Percentiles rank a stretch among this genome's conserved stretches.
phyloP scores from a whole-genome alignment of 2,329 filamentous ascomycete species.

The Colletotrichum tamarilloi region DNA sequence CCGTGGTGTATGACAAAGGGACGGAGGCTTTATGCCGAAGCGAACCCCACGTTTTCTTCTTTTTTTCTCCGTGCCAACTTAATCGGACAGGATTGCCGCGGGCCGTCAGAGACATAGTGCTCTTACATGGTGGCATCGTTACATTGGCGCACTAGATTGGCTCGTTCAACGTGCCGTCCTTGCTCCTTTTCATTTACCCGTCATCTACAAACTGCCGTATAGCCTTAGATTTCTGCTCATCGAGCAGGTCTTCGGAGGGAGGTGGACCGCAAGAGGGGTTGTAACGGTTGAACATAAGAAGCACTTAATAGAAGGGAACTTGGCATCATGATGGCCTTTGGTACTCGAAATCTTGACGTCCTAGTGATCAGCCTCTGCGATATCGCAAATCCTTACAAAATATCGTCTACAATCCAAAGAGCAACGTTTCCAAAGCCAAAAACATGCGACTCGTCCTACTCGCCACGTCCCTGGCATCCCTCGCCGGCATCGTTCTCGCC shows the following conservation, averaged over 20 bases:
- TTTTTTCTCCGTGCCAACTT: neutral
- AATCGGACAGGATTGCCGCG: conserved; percentile 1
- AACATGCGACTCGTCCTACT: conserved; percentile 32
- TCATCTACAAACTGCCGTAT: neutral
- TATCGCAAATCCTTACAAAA: neutral
- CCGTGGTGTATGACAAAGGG: neutral
- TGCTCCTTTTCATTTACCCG: conserved; percentile 15
- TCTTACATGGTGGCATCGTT: neutral
- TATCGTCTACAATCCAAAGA: neutral
- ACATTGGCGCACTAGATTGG: neutral
- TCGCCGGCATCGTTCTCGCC: conserved; percentile 39
- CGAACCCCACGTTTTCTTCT: neutral
- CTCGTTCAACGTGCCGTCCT: neutral
- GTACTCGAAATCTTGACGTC: too few species aligned
- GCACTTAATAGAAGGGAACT: neutral
- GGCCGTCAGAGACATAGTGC: conserved; percentile 19
- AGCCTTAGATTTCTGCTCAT: neutral
- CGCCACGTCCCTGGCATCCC: conserved; percentile 8
- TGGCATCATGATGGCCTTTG: neutral
- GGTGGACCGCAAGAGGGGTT: neutral
- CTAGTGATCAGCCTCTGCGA: neutral
- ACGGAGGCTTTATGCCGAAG: neutral
- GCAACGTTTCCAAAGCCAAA: neutral
- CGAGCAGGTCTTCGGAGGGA: neutral
- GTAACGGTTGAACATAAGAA: neutral